Percentiles rank a stretch among this genome's conserved stretches.
These are phyloP conservation scores for Pyricularia pennisetigena DNA, from an alignment of 2,329 filamentous ascomycete species.

Conservation along the genomic window DNA sequence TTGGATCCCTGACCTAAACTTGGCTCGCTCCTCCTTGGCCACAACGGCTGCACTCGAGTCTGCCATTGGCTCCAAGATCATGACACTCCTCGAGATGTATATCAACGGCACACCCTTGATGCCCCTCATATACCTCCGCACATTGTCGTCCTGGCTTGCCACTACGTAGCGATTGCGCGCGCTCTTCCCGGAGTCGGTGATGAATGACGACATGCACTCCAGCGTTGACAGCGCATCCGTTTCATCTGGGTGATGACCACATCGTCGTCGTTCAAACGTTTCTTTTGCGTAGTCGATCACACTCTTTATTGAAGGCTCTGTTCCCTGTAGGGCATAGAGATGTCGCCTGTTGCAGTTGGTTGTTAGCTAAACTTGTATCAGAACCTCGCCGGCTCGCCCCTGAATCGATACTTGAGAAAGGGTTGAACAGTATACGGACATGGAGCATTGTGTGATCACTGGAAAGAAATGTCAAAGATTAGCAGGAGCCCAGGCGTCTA, in stretches of 20 bases:
- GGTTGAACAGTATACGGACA: neutral
- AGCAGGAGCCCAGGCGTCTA: neutral
- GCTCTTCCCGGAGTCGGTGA: conserved; percentile 66
- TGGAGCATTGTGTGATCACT: conserved; percentile 13
- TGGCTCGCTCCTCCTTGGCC: conserved; percentile 60
- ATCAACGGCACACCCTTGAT: conserved; percentile 66
- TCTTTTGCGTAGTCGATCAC: conserved; percentile 67
- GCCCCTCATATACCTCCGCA: conserved; percentile 53
- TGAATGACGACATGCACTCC: conserved; percentile 57
- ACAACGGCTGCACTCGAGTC: conserved; percentile 52
- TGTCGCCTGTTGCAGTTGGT: conserved; percentile 11
- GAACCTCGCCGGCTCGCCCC: too few relatives aligned
- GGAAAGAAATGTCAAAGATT: neutral
- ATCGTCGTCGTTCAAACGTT: conserved; percentile 59
- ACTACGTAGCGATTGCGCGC: conserved; percentile 74
- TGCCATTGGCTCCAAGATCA: conserved; percentile 64
- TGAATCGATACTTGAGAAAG: neutral
- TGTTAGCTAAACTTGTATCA: neutral
- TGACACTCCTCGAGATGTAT: conserved; percentile 60
- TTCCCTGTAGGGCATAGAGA: conserved; percentile 10
- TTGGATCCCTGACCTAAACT: conserved; percentile 63
- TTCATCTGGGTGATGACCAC: conserved; percentile 65
- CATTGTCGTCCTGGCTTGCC: conserved; percentile 58
- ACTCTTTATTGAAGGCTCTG: conserved; percentile 14
- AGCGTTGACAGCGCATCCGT: conserved; percentile 58